These are phyloP conservation scores for Raddia distichophylla DNA, from an alignment of 176 grass and related monocot genomes.

Conservation along the genomic window DNA sequence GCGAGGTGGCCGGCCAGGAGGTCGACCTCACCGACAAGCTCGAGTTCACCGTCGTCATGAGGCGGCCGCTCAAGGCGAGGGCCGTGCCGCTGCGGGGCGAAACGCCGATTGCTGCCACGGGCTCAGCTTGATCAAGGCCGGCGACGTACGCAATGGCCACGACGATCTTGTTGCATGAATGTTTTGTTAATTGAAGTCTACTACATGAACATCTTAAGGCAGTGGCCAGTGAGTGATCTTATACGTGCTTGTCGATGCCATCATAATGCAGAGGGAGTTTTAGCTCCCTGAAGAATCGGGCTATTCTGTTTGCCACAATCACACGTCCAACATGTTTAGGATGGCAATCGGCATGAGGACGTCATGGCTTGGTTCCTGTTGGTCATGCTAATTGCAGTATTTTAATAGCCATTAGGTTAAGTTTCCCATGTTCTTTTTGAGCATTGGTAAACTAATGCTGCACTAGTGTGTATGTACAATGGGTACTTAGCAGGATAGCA, in stretches of 20 bases:
- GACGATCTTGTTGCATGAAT: neutral
- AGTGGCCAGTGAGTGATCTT: too few species aligned
- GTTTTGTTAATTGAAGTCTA: neutral
- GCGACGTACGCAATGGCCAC: neutral
- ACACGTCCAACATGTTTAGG: neutral
- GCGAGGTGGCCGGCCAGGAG: constrained; percentile 39
- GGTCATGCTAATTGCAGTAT: neutral
- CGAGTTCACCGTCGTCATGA: constrained; percentile 66
- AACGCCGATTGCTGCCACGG: neutral
- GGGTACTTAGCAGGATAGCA: neutral
- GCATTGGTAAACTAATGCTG: neutral
- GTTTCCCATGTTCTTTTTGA: constrained; percentile 12
- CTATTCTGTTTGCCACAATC: too few species aligned
- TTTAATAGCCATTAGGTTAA: constrained; percentile 22
- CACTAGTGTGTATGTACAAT: constrained; percentile 21
- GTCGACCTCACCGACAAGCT: constrained; percentile 67
- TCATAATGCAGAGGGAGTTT: too few species aligned
- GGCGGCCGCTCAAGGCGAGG: constrained; percentile 51
- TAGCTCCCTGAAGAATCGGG: too few species aligned
- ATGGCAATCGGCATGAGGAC: neutral
- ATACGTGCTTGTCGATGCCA: too few species aligned
- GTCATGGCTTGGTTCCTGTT: neutral
- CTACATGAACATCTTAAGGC: too few species aligned
- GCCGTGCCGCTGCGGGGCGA: constrained; percentile 37
- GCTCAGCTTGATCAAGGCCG: neutral